These are phyloP conservation scores for Cryptosporidium bovis DNA, from an alignment of 169 alveolate species.

Conservation along the genomic window DNA sequence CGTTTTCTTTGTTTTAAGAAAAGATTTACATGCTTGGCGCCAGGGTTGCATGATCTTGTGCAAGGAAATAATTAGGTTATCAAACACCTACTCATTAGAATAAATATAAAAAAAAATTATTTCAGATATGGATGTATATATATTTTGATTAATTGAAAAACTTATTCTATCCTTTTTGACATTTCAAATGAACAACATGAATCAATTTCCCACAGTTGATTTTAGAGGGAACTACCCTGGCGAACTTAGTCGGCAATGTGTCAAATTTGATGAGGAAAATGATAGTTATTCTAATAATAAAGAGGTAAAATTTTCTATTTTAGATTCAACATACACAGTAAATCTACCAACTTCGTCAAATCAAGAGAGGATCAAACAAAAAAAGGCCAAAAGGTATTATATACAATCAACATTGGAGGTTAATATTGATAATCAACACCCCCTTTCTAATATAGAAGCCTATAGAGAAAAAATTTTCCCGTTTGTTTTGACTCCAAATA, in stretches of 20 bases:
- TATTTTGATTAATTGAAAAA: background rate
- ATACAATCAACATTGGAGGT: slow-evolving; percentile 62
- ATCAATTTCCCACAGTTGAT: slow-evolving; percentile 33
- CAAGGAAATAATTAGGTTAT: background rate
- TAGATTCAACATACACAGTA: background rate
- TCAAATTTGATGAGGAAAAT: slow-evolving; percentile 32
- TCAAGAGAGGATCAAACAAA: background rate
- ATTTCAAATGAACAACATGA: slow-evolving; percentile 9
- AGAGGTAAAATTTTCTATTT: slow-evolving; percentile 14
- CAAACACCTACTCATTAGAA: background rate
- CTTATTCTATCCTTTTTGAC: background rate
- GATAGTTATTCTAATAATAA: slow-evolving; percentile 3
- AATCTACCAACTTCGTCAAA: background rate
- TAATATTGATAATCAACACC: slow-evolving; percentile 59
- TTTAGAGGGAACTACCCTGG: slow-evolving; percentile 68
- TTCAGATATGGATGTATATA: background rate
- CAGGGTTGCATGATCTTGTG: slow-evolving; percentile 48
- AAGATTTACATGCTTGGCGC: slow-evolving; percentile 21
- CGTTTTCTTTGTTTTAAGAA: background rate
- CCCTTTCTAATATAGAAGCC: slow-evolving; percentile 40
- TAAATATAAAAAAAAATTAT: background rate
- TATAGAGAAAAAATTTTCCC: slow-evolving; percentile 67
- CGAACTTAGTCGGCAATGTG: background rate
- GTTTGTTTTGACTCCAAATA: slow-evolving; percentile 42
- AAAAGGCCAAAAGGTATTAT: slow-evolving; percentile 35